phyloP scores from a whole-genome alignment of 768 basidiomycete genomes.

The Tricholoma matsutake region DNA sequence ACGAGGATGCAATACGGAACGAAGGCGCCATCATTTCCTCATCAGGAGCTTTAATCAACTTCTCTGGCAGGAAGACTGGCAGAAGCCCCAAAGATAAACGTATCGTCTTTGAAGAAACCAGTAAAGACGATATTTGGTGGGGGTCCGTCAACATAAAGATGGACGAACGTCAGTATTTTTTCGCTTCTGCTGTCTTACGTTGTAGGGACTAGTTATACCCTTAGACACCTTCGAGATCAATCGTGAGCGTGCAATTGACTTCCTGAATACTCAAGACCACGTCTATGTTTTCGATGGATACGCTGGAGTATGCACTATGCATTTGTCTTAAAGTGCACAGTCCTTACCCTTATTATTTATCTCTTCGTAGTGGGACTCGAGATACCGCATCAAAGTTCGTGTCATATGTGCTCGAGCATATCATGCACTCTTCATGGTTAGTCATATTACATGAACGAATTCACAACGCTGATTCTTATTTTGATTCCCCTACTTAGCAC shows the following conservation, averaged over 20 bases:
- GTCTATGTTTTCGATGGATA: slow-evolving; percentile 98
- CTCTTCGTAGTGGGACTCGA: slow-evolving; percentile 84
- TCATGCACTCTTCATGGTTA: slow-evolving; percentile 97
- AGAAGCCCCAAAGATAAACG: slow-evolving; percentile 99
- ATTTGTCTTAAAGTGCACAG: slow-evolving; percentile 8
- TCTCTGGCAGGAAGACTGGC: slow-evolving; percentile 99
- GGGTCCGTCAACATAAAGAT: slow-evolving; percentile 99
- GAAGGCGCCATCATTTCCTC: slow-evolving; percentile 98
- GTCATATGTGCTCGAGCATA: slow-evolving; percentile 98
- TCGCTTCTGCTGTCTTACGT: background rate
- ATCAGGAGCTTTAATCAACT: slow-evolving; percentile 97
- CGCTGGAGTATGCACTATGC: slow-evolving; percentile 62
- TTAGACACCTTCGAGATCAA: slow-evolving; percentile 98
- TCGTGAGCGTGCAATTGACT: slow-evolving; percentile 98
- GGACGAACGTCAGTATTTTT: slow-evolving; percentile 74
- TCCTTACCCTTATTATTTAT: slow-evolving; percentile 1
- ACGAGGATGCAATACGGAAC: slow-evolving; percentile 97
- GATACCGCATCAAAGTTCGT: slow-evolving; percentile 99
- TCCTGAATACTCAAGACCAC: slow-evolving; percentile 96
- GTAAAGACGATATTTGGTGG: slow-evolving; percentile 99
- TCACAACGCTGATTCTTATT: slow-evolving; percentile 12
- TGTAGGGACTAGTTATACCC: slow-evolving; percentile 4
- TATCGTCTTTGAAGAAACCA: slow-evolving; percentile 95
- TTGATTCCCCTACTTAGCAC: slow-evolving; percentile 50
- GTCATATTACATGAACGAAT: slow-evolving; percentile 28